phyloP scores from a whole-genome alignment of 169 alveolate species.

The Eimeria tenella region DNA sequence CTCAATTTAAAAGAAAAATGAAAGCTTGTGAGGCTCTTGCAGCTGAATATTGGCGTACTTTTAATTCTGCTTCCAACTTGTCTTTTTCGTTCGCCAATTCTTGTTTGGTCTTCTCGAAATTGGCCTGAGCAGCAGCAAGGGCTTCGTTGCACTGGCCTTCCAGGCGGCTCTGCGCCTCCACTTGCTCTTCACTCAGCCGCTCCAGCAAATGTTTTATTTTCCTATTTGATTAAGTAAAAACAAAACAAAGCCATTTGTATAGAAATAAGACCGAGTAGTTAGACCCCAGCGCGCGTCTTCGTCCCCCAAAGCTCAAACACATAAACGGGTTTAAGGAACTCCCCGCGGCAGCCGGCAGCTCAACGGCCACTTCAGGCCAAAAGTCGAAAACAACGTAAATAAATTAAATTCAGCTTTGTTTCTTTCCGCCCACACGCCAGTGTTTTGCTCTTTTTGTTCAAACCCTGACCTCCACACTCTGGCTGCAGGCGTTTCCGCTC shows the following conservation, averaged over 20 bases:
- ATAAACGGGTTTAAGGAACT: too few species aligned
- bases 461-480: not conserved
- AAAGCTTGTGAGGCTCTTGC: too few species aligned
- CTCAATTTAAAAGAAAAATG: too few species aligned
- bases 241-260: not conserved
- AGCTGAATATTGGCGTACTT: not conserved
- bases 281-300: too few species aligned
- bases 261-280: too few species aligned
- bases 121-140: not conserved
- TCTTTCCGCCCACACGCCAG: not conserved
- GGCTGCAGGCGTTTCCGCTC: too few species aligned
- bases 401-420: too few species aligned
- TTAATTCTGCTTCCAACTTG: not conserved
- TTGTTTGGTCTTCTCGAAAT: not conserved
- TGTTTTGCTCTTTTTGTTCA: not conserved
- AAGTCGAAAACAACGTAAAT: too few species aligned
- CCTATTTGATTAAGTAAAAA: not conserved
- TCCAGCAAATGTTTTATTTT: slow-evolving; percentile 1
- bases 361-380: too few species aligned
- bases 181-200: slow-evolving; percentile 48
- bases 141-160: not conserved
- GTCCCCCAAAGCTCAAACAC: too few species aligned
- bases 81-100: not conserved
- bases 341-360: too few species aligned
- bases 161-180: not conserved